A percentile compares a stretch with the other conserved stretches of the same genome.
These are phyloP conservation scores for Chrysoporthe deuterocubensis DNA, from an alignment of 2,329 filamentous ascomycete genomes.

Conservation along the genomic window DNA sequence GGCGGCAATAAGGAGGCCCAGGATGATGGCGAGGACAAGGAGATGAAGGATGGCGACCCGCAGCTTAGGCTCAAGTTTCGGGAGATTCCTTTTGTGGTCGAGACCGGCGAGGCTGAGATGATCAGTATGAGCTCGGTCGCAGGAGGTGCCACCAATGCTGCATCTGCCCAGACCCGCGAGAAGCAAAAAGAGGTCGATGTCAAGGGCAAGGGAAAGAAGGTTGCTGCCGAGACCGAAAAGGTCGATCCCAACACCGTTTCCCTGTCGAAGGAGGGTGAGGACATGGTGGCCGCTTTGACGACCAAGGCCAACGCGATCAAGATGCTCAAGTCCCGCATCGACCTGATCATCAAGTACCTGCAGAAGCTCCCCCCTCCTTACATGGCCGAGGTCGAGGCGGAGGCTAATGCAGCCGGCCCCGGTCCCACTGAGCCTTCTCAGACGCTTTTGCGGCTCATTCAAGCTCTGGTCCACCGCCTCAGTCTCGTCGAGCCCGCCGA, in stretches of 20 bases:
- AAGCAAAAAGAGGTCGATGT: slow-evolving; percentile 47
- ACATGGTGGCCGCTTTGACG: slow-evolving; percentile 69
- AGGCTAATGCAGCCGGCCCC: slow-evolving; percentile 38
- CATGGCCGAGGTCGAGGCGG: slow-evolving; percentile 42
- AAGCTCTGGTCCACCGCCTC: slow-evolving; percentile 81
- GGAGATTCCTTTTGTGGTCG: slow-evolving; percentile 83
- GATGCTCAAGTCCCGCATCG: slow-evolving; percentile 82
- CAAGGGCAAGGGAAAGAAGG: slow-evolving; percentile 56
- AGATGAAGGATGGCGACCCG: slow-evolving; percentile 69
- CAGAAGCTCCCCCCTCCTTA: slow-evolving; percentile 63
- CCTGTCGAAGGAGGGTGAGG: slow-evolving; percentile 63
- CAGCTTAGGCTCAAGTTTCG: slow-evolving; percentile 73
- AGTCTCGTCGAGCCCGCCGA: slow-evolving; percentile 79
- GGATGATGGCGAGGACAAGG: slow-evolving; percentile 66
- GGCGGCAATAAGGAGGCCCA: slow-evolving; percentile 46
- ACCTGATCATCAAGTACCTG: slow-evolving; percentile 77
- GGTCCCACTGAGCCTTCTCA: slow-evolving; percentile 58
- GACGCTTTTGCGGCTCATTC: slow-evolving; percentile 83
- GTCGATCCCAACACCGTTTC: slow-evolving; percentile 46
- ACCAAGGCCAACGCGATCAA: slow-evolving; percentile 92
- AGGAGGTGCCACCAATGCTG: slow-evolving; percentile 79
- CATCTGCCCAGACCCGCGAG: slow-evolving; percentile 52
- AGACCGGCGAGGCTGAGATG: slow-evolving; percentile 96
- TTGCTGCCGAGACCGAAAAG: slow-evolving; percentile 38
- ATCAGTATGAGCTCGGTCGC: slow-evolving; percentile 95